These are phyloP conservation scores for Citrullus mucosospermus DNA, from an alignment of 306 rosid genomes.

Conservation along the genomic window DNA sequence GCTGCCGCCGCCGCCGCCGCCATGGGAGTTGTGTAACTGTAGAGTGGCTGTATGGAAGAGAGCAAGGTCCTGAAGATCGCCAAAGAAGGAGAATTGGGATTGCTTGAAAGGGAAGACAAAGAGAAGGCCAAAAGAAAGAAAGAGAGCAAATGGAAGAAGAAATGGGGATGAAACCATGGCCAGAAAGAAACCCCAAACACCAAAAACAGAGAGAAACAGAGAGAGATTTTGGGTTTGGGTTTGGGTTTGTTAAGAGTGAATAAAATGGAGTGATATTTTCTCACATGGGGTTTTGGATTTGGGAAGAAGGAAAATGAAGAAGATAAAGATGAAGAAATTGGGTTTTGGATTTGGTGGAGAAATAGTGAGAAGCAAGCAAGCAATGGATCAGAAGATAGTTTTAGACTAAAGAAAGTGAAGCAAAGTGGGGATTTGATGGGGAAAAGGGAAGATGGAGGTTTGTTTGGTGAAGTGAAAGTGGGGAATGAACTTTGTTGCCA, in stretches of 20 bases:
- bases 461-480: too few species aligned
- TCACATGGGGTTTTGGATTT: neutral
- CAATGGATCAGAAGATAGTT: too few species aligned
- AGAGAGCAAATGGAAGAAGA: conserved; percentile 19
- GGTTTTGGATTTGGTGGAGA: too few species aligned
- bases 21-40: neutral
- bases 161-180: conserved; percentile 35
- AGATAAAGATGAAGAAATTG: too few species aligned
- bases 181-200: neutral
- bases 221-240: neutral
- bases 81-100: conserved; percentile 3
- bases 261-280: neutral
- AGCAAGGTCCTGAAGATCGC: conserved; percentile 21
- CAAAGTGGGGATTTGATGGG: too few species aligned
- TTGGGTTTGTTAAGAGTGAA: neutral
- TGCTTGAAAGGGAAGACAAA: conserved; percentile 14
- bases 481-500: too few species aligned
- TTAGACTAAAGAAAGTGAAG: too few species aligned
- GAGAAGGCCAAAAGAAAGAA: conserved; percentile 27
- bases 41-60: conserved; percentile 28
- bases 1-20: neutral
- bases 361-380: too few species aligned
- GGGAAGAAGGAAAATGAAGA: neutral
- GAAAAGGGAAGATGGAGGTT: too few species aligned
- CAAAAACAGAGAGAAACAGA: neutral